Evolutionary conservation across 2,329 filamentous ascomycete species (phyloP), one percentile per base, ranked within the genome.

Genomic region (Orbilia quercus): DNA sequence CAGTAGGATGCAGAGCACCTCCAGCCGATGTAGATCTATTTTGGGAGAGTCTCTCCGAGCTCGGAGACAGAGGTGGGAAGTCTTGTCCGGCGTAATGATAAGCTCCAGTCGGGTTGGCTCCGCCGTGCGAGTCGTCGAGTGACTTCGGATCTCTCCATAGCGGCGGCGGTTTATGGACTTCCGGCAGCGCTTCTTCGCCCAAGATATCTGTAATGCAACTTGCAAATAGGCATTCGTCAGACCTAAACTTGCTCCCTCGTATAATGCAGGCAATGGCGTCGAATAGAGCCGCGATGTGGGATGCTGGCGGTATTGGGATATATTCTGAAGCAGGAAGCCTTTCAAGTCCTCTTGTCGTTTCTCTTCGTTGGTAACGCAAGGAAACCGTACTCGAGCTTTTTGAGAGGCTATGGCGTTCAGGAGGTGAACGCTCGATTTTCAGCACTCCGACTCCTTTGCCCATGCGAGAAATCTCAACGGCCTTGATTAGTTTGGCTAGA

Each of bases 261-360:
- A 96, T 86, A 51, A 97, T 90, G 48, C 88, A 85, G 18, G 88
- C 85, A 55, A 96, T 86, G 0, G 93, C 91, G 74, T 92, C 89
- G 5, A 98, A 82, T 16, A 96, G 86, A 7, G 88, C 87, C 1
- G 88, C 85, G 40, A 96, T 81, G 71, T 85, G 86, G 23, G 86
- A 83, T 14, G 82, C 83, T 12, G 84, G 82, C 1, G 86, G 85
- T 6, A 90, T 87, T 22, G 89, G 81, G 1, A 67, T 40, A n/a
- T 65, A 25, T 18, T 66, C 60, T 4, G 40, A 31, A 28, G 31
- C 28, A n/a, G 55, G 40, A 11, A 55, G 31, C n/a, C 55, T 57
- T 14, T 74, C 60, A 23, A 45, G 31, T 1, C 18, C 12, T 31
- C 54, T 54, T 47, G 11, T 85, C 85, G 63, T 88, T 84, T 28